Percentiles rank a stretch among this genome's conserved stretches.
Evolutionary conservation across 176 grass and related monocot genomes (phyloP).

Genomic region (Avena sativa): DNA sequence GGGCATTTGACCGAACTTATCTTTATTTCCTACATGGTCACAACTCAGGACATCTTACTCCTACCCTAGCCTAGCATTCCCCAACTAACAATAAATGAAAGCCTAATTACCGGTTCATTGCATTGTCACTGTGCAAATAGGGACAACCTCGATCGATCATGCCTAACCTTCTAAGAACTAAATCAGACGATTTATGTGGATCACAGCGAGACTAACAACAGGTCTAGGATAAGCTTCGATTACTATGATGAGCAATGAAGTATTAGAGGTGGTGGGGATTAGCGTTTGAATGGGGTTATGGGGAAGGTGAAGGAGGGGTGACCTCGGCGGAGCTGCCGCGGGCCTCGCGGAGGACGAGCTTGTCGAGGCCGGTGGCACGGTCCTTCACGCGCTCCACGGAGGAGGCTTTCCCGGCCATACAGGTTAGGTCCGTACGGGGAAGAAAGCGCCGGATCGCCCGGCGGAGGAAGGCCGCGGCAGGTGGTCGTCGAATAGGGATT

Average conservation of each 20-base stretch:
- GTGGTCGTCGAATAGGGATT: neutral
- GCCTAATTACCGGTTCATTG: neutral
- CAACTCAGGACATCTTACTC: neutral
- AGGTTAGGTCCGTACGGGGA: neutral
- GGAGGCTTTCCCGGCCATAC: conserved; percentile 31
- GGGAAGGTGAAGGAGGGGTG: neutral
- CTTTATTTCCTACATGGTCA: conserved; percentile 31
- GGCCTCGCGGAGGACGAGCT: conserved; percentile 52
- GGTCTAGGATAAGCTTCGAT: neutral
- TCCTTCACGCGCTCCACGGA: conserved; percentile 54
- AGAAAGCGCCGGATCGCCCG: neutral
- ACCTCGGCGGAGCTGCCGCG: conserved; percentile 54
- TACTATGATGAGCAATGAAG: neutral
- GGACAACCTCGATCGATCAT: neutral
- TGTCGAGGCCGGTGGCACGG: conserved; percentile 49
- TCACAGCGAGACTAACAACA: neutral
- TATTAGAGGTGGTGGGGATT: neutral
- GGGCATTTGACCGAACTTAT: conserved; percentile 21
- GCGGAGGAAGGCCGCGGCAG: neutral
- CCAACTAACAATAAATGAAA: neutral
- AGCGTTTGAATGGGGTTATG: neutral
- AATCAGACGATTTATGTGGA: neutral
- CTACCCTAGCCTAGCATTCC: neutral
- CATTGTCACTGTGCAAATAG: neutral
- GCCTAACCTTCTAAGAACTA: neutral